These are phyloP conservation scores for Colletotrichum lini DNA, from an alignment of 2,329 filamentous ascomycete genomes.

Conservation along the genomic window DNA sequence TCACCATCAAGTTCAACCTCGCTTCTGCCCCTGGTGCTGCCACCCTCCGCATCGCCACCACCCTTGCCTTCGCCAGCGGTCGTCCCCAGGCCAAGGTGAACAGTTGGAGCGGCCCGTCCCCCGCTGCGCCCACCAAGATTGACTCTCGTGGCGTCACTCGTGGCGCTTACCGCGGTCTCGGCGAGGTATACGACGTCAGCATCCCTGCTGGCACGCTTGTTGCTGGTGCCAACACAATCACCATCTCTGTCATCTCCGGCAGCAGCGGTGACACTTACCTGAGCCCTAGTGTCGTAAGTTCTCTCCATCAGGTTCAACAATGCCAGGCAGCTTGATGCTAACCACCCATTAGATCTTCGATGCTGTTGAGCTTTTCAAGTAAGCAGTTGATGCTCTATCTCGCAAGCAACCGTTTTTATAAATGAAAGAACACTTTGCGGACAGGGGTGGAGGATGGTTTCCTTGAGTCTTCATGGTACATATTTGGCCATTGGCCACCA, in stretches of 20 bases:
- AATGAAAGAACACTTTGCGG: not conserved
- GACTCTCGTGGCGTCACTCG: constrained; percentile 76
- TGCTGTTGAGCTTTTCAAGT: constrained; percentile 42
- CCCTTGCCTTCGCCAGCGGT: constrained; percentile 72
- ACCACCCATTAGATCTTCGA: constrained; percentile 37
- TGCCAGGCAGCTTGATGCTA: not conserved
- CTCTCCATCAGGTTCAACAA: not conserved
- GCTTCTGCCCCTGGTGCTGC: constrained; percentile 65
- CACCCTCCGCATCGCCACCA: constrained; percentile 76
- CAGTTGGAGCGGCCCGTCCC: constrained; percentile 62
- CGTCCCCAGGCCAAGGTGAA: constrained; percentile 72
- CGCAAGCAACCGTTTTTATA: too few relatives aligned
- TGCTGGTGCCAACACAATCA: constrained; percentile 74
- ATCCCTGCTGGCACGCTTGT: constrained; percentile 72
- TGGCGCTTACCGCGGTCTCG: constrained; percentile 74
- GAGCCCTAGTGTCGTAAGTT: constrained; percentile 67
- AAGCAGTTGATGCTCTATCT: not conserved
- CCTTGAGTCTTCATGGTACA: constrained; percentile 31
- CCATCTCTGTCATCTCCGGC: constrained; percentile 71
- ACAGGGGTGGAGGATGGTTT: not conserved
- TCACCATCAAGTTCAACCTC: constrained; percentile 73
- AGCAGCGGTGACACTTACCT: constrained; percentile 69
- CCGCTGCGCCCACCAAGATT: constrained; percentile 72
- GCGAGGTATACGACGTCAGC: constrained; percentile 75
- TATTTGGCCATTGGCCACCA: constrained; percentile 25